These are phyloP conservation scores for Pseudofabraea citricarpa DNA, from an alignment of 2,329 filamentous ascomycete species.

Conservation along the genomic window DNA sequence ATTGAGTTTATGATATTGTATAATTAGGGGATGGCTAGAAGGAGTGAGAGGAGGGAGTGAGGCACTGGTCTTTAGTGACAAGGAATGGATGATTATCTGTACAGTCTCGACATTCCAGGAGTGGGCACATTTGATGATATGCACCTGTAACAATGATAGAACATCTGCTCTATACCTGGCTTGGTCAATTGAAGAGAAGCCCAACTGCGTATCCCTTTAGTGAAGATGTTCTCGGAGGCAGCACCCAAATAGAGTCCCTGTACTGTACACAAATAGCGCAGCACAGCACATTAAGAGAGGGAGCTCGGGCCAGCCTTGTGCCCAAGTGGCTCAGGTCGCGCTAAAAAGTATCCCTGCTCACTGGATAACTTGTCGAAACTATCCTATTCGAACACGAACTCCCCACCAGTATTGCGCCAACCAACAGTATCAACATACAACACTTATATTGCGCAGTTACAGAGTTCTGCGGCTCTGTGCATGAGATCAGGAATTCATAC, in stretches of 20 bases:
- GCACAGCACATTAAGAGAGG: not conserved
- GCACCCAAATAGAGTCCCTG: not conserved
- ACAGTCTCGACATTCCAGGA: constrained; percentile 24
- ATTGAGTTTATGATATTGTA: constrained; percentile 25
- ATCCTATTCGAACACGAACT: constrained; percentile 1
- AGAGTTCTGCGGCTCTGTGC: too few relatives aligned
- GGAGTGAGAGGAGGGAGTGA: constrained; percentile 7
- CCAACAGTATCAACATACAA: not conserved
- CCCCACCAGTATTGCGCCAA: not conserved
- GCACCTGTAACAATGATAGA: constrained; percentile 30
- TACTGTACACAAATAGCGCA: not conserved
- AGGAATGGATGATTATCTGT: constrained; percentile 18
- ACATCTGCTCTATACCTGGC: constrained; percentile 26
- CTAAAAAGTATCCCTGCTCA: not conserved
- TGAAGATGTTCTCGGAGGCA: too few relatives aligned
- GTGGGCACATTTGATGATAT: constrained; percentile 24
- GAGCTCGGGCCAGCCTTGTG: constrained; percentile 1
- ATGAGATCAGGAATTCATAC: too few relatives aligned
- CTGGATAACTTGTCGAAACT: not conserved
- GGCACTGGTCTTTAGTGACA: constrained; percentile 12
- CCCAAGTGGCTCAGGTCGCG: not conserved
- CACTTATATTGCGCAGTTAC: not conserved
- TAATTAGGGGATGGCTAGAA: constrained; percentile 15
- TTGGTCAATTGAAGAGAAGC: too few relatives aligned
- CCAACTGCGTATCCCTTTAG: too few relatives aligned